Evolutionary conservation across 805 yeast species (phyloP), one percentile per base, ranked within the genome.

Genomic region (Ogataea trehaloabstinens): DNA sequence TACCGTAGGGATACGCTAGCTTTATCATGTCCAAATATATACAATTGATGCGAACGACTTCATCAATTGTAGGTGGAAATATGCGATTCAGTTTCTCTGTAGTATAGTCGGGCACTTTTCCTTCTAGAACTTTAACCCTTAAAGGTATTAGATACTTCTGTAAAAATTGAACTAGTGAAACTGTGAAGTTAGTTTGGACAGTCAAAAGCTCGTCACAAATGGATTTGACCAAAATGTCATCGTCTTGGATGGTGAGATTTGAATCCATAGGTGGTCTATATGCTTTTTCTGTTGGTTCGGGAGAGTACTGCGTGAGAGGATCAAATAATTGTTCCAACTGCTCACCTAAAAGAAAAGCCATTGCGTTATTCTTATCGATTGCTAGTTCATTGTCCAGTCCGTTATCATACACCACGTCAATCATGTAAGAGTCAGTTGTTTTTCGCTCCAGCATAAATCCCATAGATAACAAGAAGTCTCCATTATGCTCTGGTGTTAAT

Each of bases 31-130:
- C 95, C 45, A 85, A 74, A 42, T 87, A 78, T 4, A 91, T 80
- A 55, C 95, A 86, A 56, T 90, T 90, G 28, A 91, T 82, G 53
- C 97, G 72, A 8, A 95, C 85, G 13, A 91, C 81, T 64, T 91
- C 98, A 61, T 91, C 97, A 15, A 91, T 84, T 0, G 98, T 91
- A 1, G 97, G 97, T 2, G 98, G 97, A 55, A 91, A 89, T 1
- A 88, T 71, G 34, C 79, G 71, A 59, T 91, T 90, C 24, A 90
- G 69, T 48, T 79, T 78, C 2, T 81, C 61, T 2, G 85, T 79
- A 1, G 86, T 80, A 29, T 77, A 56, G 8, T 70, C 70, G 3
- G 73, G 67, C 5, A 80, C 59, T 28, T 72, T 71, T 1, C 74
- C 74, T 38, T 78, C 73, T 24, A 87, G 60, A 0, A 84, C 88